Base-by-base conservation (phyloP, 2,329 filamentous ascomycete genomes). In the Aspergillus sp. region DNA sequence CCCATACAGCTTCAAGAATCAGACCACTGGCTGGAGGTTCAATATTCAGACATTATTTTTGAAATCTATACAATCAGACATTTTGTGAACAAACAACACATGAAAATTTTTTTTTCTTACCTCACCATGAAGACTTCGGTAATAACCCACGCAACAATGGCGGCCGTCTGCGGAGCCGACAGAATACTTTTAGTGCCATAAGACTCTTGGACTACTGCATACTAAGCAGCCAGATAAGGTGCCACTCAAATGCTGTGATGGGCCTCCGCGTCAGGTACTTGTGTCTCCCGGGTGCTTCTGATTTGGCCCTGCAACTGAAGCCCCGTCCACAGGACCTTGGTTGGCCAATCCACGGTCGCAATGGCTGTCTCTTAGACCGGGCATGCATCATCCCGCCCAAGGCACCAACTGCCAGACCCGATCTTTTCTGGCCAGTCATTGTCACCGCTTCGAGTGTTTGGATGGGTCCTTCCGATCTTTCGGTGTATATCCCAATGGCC, bases 301-400 rank as follows among this genome's bases (percentile, higher is more conserved):
- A 68, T 68, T 68, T 55, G 66, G 23, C 45, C 36, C 55, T 57
- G 58, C 48, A 25, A 57, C 52, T 57, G 45, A 47, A 47, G 25
- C 50, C 58, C 59, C 62, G 60, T 61, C 57, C 50, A 41, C 19
- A 54, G 30, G 43, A 50, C 17, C 50, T 32, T 49, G 61, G 67
- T 62, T 61, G 48, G 12, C 70, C 69, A 72, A 72, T 73, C 58
- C 57, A 15, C 58, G 50, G 36, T 43, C 55, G 53, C 58, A 63
- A 55, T 60, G 17, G 50, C 54, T 62, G 62, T 58, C 59, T 70
- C 63, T 63, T 64, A 64, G 65, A 52, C 60, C 67, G 64, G 59
- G 66, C 59, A 64, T 70, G 68, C 68, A 74, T 71, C 70, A 72
- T 70, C 64, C 66, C 67, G 65, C 58, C 67, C 68, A 65, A 66